Evolutionary conservation across 495 filamentous ascomycete species (phyloP), one percentile per base, ranked within the genome.

Genomic region (Amphirosellinia nigrospora): DNA sequence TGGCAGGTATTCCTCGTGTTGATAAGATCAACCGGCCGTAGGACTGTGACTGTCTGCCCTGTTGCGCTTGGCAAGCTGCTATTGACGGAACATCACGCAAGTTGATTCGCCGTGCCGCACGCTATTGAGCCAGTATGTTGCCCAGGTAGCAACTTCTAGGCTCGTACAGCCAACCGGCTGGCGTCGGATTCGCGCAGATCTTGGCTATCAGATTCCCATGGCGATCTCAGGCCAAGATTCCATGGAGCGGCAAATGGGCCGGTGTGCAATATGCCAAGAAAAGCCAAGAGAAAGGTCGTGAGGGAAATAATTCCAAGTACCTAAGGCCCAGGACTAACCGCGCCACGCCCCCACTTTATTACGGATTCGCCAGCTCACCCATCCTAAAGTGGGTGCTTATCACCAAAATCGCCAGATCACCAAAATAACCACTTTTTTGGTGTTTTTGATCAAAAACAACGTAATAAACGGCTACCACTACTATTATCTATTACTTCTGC

Each of bases 161-260:
- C 56, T 39, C 52, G 15, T 56, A 6, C 48, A 13, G 15, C 10
- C 48, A 19, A 26, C 21, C 32, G 56, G 56, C 26, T 60, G 56
- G 56, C 28, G 56, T 60, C 56, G 56, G 56, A 60, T 60, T 38
- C n/a, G 36, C 11, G 36, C 32, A 61, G 28, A 16, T 61, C 58
- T 58, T 38, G 36, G 58, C 34, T 41, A 19, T 28, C 21, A 28
- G n/a, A 23, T 28, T 61, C 34, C 21, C n/a, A 26, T 41, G 58
- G 58, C 15, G 3, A 21, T 26, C 21, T 41, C 21, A 13, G 30
- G 56, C 58, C 58, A 61, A 61, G 55, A 58, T 36, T 34, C 28
- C 5, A 16, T 41, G 34, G 58, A n/a, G 36, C 36, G n/a, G 34
- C 21, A 16, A 61, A 23, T 23, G 56, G 28, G 23, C 32, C 21